Evolutionary conservation across 306 rosid species (phyloP), one percentile per base, ranked within the genome.

Genomic region (Dryas alaskensis): DNA sequence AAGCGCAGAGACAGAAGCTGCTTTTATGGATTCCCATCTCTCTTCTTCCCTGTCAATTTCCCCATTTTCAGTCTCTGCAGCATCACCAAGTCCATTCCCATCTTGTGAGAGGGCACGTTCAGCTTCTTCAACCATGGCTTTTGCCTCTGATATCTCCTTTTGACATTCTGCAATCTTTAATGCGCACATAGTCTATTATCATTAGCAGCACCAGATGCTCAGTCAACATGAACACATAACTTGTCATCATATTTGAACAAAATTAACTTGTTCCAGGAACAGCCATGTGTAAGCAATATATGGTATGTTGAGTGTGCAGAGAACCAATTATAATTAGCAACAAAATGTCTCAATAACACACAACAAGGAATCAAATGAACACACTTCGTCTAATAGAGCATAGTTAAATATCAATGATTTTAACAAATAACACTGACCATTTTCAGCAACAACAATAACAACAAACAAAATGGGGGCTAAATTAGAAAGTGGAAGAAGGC

Each of bases 91-190:
- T 54, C 75, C 82, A 19, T 76, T 71, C 27, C 12, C 86, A 59
- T 67, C 78, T 70, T 52, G 79, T 2, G 82, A 73, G 19, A 93
- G 86, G 40, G 91, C 73, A 62, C 88, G 82, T 73, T 93, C 86
- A 37, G 98, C 98, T 78, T 86, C 87, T 67, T 88, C 92, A 54
- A 89, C 82, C 91, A 84, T 60, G 43, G 82, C 80, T 87, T 87
- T 89, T 57, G 97, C 98, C 81, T 84, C 87, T 37, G 74, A 61
- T 84, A 89, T 91, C 84, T 91, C 94, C 82, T 79, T 87, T 67
- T 93, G 92, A 74, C 92, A 88, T 82, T 91, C 94, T 65, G 73
- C 96, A 81, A 88, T 89, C 98, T 90, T 81, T 10, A 60, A 60
- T 22, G 7, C 57, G 68, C 50, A 25, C 19, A 49, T 37, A 46